phyloP scores from a whole-genome alignment of 2,329 filamentous ascomycete species.

The Cladosporium sp. region DNA sequence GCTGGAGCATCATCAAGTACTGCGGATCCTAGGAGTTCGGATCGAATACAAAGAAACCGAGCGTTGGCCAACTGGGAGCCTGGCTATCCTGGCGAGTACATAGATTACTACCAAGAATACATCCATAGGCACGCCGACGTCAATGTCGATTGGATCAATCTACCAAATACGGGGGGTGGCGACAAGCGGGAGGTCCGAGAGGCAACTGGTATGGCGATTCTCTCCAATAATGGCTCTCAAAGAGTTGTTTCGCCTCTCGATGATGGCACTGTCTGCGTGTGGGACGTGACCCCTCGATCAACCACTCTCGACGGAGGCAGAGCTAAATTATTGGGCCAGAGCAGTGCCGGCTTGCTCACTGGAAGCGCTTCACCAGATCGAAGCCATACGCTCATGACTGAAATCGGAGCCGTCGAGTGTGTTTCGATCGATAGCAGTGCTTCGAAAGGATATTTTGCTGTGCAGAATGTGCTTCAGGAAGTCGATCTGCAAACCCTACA shows the following conservation, averaged over 20 bases:
- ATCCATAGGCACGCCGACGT: constrained; percentile 76
- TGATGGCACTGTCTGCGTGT: constrained; percentile 83
- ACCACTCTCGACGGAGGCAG: constrained; percentile 23
- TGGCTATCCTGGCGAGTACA: constrained; percentile 66
- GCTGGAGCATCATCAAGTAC: neutral
- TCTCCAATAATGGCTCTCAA: constrained; percentile 60
- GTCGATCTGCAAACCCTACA: constrained; percentile 75
- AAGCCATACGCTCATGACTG: constrained; percentile 62
- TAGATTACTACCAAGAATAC: constrained; percentile 88
- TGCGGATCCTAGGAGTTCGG: constrained; percentile 24
- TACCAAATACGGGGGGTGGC: constrained; percentile 48
- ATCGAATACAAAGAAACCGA: constrained; percentile 41
- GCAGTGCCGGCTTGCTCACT: constrained; percentile 66
- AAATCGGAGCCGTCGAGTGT: constrained; percentile 73
- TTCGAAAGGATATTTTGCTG: constrained; percentile 74
- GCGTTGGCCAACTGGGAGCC: constrained; percentile 83
- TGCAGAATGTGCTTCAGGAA: constrained; percentile 75
- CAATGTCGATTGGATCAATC: constrained; percentile 74
- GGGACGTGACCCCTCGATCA: constrained; percentile 57
- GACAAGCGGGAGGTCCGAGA: constrained; percentile 56
- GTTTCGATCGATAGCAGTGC: constrained; percentile 72
- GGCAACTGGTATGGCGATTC: constrained; percentile 67
- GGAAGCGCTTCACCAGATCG: constrained; percentile 50
- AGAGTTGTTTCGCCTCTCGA: constrained; percentile 76
- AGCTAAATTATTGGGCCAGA: constrained; percentile 66